Evolutionary conservation across 441 rosid genomes (phyloP).

Genomic region (Populus hybrid): DNA sequence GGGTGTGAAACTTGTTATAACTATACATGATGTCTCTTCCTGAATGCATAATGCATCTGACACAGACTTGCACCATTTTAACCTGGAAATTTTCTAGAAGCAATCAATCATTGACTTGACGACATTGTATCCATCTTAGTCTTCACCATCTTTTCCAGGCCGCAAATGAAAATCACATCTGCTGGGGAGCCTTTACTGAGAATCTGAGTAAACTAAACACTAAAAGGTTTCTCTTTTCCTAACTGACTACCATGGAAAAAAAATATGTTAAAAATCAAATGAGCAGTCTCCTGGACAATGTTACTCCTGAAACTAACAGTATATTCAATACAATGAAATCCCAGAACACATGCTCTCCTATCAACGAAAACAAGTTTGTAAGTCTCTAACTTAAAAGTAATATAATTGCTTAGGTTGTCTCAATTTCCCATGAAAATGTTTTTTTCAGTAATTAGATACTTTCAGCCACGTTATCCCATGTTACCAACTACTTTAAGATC

Average conservation of each 20-base stretch:
- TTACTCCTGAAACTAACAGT: not conserved
- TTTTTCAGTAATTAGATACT: too few species aligned
- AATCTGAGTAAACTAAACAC: not conserved
- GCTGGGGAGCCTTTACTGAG: not conserved
- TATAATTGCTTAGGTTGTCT: not conserved
- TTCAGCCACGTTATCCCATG: too few species aligned
- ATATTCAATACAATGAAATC: not conserved
- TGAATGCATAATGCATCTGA: not conserved
- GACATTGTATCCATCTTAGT: not conserved
- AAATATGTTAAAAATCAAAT: too few species aligned
- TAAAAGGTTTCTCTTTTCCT: not conserved
- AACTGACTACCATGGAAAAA: not conserved
- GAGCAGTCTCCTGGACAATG: not conserved
- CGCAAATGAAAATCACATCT: not conserved
- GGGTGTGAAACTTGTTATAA: not conserved
- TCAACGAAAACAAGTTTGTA: not conserved
- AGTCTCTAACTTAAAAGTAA: not conserved
- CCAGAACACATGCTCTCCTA: not conserved
- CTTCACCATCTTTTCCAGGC: not conserved
- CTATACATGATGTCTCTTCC: not conserved
- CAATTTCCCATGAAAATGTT: not conserved
- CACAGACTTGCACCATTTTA: not conserved
- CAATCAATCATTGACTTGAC: not conserved
- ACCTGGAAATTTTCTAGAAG: not conserved
- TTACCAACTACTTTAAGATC: too few species aligned